These are phyloP conservation scores for Diaporthe destruens DNA, from an alignment of 2,329 filamentous ascomycete species.

Conservation along the genomic window DNA sequence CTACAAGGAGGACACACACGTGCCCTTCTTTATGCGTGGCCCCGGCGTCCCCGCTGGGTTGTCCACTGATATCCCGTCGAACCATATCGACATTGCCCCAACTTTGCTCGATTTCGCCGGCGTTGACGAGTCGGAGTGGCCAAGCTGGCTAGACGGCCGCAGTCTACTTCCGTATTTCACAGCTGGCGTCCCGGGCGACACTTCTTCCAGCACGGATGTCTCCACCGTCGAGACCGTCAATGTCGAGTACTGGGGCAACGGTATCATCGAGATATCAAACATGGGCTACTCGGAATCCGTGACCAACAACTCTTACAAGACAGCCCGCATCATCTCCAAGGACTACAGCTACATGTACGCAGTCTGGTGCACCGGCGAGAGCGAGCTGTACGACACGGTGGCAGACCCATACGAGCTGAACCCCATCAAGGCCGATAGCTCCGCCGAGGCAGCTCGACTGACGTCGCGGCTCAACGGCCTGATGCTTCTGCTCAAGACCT, in stretches of 20 bases:
- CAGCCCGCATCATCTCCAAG: constrained; percentile 64
- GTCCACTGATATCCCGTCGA: constrained; percentile 62
- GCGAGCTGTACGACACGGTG: constrained; percentile 74
- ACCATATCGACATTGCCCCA: constrained; percentile 74
- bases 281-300: constrained; percentile 43
- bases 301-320: constrained; percentile 71
- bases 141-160: constrained; percentile 41
- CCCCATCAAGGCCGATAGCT: constrained; percentile 55
- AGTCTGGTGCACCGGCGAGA: constrained; percentile 77
- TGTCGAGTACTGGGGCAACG: constrained; percentile 68
- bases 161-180: constrained; percentile 65
- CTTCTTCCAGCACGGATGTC: constrained; percentile 44
- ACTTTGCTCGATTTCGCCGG: constrained; percentile 65
- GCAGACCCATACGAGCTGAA: constrained; percentile 66
- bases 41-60: constrained; percentile 63
- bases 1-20: constrained; percentile 70
- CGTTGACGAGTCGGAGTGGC: constrained; percentile 46
- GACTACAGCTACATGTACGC: constrained; percentile 74
- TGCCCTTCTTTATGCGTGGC: constrained; percentile 71
- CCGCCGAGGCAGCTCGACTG: constrained; percentile 51
- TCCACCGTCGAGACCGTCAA: constrained; percentile 66
- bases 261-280: constrained; percentile 56
- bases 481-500: constrained; percentile 72
- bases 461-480: constrained; percentile 69
- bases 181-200: constrained; percentile 60